Percentiles rank a stretch among this genome's conserved stretches.
Conservation (phyloP, 176 grass and related monocot genomes). For the Rhynchospora tenuis region DNA sequence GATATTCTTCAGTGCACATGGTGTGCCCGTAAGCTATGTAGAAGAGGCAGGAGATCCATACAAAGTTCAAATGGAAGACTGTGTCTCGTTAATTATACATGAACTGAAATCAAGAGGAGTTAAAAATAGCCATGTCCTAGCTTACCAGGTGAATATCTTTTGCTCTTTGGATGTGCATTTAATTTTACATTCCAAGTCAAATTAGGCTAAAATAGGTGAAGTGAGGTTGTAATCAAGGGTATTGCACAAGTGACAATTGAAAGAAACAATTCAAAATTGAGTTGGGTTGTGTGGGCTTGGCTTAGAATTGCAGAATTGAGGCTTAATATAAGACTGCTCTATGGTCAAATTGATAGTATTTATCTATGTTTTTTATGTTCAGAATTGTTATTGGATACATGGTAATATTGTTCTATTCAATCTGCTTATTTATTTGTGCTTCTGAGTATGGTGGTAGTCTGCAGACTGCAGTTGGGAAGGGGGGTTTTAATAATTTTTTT, state of each 20-base stretch:
- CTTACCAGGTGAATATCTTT: constrained; percentile 71
- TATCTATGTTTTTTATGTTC: neutral
- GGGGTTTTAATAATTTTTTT: neutral
- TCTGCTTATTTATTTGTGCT: neutral
- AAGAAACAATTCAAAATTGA: neutral
- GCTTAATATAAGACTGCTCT: neutral
- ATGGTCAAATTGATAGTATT: neutral
- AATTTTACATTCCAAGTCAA: neutral
- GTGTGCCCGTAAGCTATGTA: constrained; percentile 90
- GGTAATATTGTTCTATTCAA: neutral
- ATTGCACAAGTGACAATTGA: neutral
- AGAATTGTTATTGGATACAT: neutral
- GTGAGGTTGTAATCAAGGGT: neutral
- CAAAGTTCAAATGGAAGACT: constrained; percentile 97
- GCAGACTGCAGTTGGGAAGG: neutral
- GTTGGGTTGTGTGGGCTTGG: neutral
- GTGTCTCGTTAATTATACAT: constrained; percentile 83
- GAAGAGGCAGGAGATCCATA: constrained; percentile 92
- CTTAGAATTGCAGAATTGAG: neutral
- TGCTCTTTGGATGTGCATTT: neutral
- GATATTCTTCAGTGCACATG: constrained; percentile 99
- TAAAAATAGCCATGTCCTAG: constrained; percentile 67
- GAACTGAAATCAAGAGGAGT: constrained; percentile 85
- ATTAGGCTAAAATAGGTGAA: neutral
- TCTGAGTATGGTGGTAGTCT: neutral